Conservation (phyloP, 208 protist species). For the Trypanosoma conorhini region DNA sequence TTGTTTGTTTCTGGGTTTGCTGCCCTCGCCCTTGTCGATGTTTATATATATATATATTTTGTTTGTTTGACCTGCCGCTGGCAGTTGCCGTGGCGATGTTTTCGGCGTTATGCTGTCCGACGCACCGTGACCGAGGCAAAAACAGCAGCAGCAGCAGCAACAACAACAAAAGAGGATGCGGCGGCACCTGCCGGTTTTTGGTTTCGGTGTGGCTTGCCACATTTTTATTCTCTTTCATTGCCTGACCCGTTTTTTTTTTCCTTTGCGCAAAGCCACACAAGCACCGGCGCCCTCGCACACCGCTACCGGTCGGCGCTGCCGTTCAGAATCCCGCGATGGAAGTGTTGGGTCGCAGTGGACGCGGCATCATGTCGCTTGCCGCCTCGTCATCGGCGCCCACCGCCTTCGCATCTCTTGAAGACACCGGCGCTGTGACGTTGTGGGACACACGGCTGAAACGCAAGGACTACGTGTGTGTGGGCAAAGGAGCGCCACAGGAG, state of each 20-base stretch:
- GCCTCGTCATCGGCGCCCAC: conserved; percentile 27
- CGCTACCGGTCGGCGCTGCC: background rate
- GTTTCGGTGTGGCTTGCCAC: too few species aligned
- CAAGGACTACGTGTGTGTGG: conserved; percentile 43
- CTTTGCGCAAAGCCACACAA: background rate
- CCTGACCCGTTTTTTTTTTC: background rate
- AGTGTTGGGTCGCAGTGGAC: conserved; percentile 33
- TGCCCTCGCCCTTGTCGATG: background rate
- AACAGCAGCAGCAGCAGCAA: background rate
- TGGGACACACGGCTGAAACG: conserved; percentile 59
- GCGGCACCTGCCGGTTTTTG: too few species aligned
- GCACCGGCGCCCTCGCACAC: background rate
- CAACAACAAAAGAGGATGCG: background rate
- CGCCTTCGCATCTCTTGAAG: conserved; percentile 55
- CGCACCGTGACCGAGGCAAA: background rate
- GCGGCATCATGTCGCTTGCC: conserved; percentile 52
- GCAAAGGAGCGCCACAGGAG: conserved; percentile 11
- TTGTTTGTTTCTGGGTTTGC: conserved; percentile 16
- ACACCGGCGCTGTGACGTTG: conserved; percentile 35
- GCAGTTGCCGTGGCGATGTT: background rate
- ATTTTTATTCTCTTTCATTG: too few species aligned
- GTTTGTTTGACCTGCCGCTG: background rate
- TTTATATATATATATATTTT: background rate
- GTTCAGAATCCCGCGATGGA: conserved; percentile 34
- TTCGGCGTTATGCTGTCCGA: background rate